These are phyloP conservation scores for Aureobasidium pullulans DNA, from an alignment of 2,329 filamentous ascomycete genomes.

Conservation along the genomic window DNA sequence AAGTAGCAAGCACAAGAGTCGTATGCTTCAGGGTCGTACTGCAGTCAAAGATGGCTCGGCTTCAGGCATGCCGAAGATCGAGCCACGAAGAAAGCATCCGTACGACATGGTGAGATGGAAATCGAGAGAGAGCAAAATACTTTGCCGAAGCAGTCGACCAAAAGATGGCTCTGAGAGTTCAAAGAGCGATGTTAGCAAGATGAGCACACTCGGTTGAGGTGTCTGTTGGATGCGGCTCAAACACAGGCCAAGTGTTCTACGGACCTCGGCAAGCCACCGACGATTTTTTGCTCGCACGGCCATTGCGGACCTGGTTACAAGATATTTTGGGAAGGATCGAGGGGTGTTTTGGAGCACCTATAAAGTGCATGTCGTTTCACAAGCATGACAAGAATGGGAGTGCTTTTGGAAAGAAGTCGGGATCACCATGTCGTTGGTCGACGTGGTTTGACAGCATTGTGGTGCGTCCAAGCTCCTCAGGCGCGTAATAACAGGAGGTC, in stretches of 20 bases:
- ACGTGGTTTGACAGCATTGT: background rate
- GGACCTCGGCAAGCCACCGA: conserved; percentile 7
- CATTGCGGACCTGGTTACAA: background rate
- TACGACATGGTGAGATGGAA: too few relatives aligned
- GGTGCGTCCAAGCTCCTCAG: background rate
- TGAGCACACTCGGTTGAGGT: background rate
- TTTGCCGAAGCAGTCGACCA: too few relatives aligned
- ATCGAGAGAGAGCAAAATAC: too few relatives aligned
- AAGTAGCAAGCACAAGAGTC: background rate
- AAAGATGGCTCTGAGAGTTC: background rate
- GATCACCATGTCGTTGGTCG: background rate
- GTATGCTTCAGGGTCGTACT: background rate
- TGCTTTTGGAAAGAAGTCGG: background rate
- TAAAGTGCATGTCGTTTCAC: background rate
- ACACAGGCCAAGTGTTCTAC: conserved; percentile 1
- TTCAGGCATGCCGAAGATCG: too few relatives aligned
- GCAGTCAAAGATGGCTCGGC: background rate
- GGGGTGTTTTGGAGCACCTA: background rate
- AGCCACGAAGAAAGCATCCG: too few relatives aligned
- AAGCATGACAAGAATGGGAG: background rate
- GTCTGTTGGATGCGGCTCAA: background rate
- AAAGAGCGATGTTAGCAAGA: background rate
- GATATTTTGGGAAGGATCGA: background rate
- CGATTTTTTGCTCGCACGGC: background rate
- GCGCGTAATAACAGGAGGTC: background rate